Evolutionary conservation across 2,329 filamentous ascomycete genomes (phyloP), one percentile per base, ranked within the genome.

Genomic region (Phaeoacremonium minimum): DNA sequence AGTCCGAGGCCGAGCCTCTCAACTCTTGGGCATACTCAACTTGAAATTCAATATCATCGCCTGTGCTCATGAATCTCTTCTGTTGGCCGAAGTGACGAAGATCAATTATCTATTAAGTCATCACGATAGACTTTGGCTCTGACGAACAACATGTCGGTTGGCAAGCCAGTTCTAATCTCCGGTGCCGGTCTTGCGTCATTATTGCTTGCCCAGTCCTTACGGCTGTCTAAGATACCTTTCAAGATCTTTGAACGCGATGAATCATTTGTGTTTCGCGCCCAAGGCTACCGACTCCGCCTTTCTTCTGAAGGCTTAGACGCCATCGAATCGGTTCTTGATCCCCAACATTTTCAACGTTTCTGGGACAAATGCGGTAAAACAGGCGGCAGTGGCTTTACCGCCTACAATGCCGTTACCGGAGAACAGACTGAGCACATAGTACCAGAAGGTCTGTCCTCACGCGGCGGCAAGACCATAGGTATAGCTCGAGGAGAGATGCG

Each of bases 401-500:
- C 57, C 0, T 58, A 77, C 16, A 57, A 83, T 44, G 77, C 76
- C 4, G 46, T 71, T 4, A 79, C 72, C 0, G 77, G 74, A 1
- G 65, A 73, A 42, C 49, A 53, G 18, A 56, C 64, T 7, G 42
- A 57, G 16, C 49, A 56, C 12, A 26, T 30, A 0, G 28, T 43
- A 0, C 41, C 49, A 11, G 57, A 62, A 43, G 55, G 48, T 2
- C 57, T 82, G 18, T 39, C 55, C 0, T 78, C 73, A 13, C 66
- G 77, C 15, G 75, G 62, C 28, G 75, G 73, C 5, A 78, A 81
- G 50, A 63, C 77, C 7, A 66, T 84, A 1, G 79, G 79, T 1
- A 79, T 83, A 28, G 68, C 76, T 1, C 60, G 80, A 5, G 79
- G 78, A 5, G 77, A 80, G 22, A 83, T 84, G 78, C 66, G 80